These are phyloP conservation scores for Microsporum ferrugineum DNA, from an alignment of 2,329 filamentous ascomycete species.

Conservation along the genomic window DNA sequence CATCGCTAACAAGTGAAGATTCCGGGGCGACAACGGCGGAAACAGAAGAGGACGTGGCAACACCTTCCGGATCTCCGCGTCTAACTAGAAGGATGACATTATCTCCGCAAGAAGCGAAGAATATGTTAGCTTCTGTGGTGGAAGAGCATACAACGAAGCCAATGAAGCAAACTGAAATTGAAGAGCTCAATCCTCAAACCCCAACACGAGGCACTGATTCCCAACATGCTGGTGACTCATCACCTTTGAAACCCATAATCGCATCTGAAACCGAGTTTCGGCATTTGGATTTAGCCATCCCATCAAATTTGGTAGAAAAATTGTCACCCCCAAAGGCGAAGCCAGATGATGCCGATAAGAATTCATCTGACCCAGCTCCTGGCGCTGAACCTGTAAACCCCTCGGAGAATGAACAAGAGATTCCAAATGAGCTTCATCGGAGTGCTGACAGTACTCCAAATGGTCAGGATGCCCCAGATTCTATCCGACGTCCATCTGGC, in stretches of 20 bases:
- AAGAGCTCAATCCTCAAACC: not conserved
- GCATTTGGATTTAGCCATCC: slow-evolving; percentile 50
- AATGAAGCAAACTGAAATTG: slow-evolving; percentile 16
- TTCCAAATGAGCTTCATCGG: not conserved
- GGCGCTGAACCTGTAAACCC: not conserved
- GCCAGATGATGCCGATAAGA: not conserved
- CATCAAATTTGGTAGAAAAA: slow-evolving; percentile 20
- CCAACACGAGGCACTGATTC: not conserved
- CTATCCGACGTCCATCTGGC: slow-evolving; percentile 21
- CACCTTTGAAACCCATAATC: slow-evolving; percentile 15
- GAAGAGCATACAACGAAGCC: slow-evolving; percentile 46
- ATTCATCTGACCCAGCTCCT: not conserved
- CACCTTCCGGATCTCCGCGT: slow-evolving; percentile 22
- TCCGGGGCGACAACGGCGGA: slow-evolving; percentile 41
- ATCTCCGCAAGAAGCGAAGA: slow-evolving; percentile 51
- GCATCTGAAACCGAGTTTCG: slow-evolving; percentile 43
- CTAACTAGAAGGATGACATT: slow-evolving; percentile 35
- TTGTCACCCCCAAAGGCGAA: slow-evolving; percentile 6
- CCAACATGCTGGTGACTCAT: slow-evolving; percentile 9
- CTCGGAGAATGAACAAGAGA: not conserved
- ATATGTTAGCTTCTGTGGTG: slow-evolving; percentile 54
- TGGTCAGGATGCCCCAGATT: not conserved
- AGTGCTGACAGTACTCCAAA: slow-evolving; percentile 8
- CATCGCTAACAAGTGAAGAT: slow-evolving; percentile 60
- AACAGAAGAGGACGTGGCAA: slow-evolving; percentile 24